Base-by-base conservation (phyloP, 306 rosid species). In the Myrica gale region DNA sequence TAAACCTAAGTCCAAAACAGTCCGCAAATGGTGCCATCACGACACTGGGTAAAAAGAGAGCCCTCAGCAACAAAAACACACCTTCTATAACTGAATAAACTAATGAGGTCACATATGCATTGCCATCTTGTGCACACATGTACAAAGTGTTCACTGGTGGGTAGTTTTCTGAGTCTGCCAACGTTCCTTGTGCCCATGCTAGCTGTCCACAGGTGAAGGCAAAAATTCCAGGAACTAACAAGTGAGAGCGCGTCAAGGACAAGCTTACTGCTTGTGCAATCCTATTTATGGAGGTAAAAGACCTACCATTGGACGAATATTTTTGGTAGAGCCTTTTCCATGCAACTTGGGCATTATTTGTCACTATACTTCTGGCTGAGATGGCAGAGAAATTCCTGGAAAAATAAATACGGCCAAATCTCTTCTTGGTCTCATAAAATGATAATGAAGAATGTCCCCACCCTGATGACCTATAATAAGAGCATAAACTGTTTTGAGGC, bases 11-110 rank as follows among this genome's bases (percentile, higher is more conserved):
- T 72, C 97, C 98, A 79, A 83, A 88, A 55, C 42, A 68, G 77
- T 95, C 98, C 12, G 87, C 93, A 72, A 95, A 84, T 4, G 92
- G 96, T 63, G 96, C 92, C 98, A 95, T 90, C 84, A 87, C 41
- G 75, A 95, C 85, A 87, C 96, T 88, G 7, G 98, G 98, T 50
- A 97, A 85, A 88, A 95, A 95, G 80, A 95, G 70, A 76, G 99
- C 96, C 77, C 97, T 90, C 81, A 86, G 69, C 37, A 90, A 61
- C 80, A 95, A 76, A 76, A 90, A 68, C 23, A 90, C 68, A 37
- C 89, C 92, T 84, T 90, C 97, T 21, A 92, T 44, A 63, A 87
- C 82, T 80, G 86, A 62, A 75, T 82, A 85, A 1, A 85, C 51
- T 75, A 89, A 76, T 44, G 90, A 72, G 55, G 77, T 88, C 83